Evolutionary conservation across 1,284 basidiomycete species (phyloP), one percentile per base, ranked within the genome.

Genomic region (Stereum hirsutum): DNA sequence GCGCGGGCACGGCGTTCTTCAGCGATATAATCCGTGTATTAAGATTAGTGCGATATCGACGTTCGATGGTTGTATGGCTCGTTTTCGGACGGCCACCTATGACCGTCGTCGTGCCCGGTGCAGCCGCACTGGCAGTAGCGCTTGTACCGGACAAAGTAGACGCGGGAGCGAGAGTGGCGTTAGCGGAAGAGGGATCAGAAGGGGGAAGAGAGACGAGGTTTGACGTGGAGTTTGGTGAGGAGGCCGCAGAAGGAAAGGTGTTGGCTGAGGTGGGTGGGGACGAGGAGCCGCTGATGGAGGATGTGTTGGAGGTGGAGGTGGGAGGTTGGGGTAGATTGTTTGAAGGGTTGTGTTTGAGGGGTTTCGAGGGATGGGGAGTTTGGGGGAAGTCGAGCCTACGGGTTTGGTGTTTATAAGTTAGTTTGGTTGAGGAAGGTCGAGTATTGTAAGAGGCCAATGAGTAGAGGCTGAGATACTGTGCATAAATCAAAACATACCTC

Each of bases 51-150:
- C 91, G 78, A 56, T 93, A 89, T 25, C 91, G 74, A 12, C 91
- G 77, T 62, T 94, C 91, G 51, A 94, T 93, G 20, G 89, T 91
- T 8, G 91, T 94, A 59, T 94, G 90, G 46, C 86, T 89, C 0
- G 86, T 89, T 62, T 89, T 89, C n/a, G 83, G 78, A 3, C 84
- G 75, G 1, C 64, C 61, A 14, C 63, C 55, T 21, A 61, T 34
- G 17, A 49, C 47, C 25, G 55, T 50, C 23, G 50, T 50, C 20
- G 54, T 53, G 10, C 52, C 41, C 23, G 59, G 51, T 23, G 60
- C 49, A 44, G 53, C 39, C 45, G 63, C 43, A 39, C 49, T 39
- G 8, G 62, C 48, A n/a, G n/a, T n/a, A n/a, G n/a, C n/a, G n/a
- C n/a, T n/a, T n/a, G n/a, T n/a, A n/a, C n/a, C n/a, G n/a, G n/a